These are phyloP conservation scores for Cyamopsis tetragonoloba DNA, from an alignment of 306 rosid genomes.

Conservation along the genomic window DNA sequence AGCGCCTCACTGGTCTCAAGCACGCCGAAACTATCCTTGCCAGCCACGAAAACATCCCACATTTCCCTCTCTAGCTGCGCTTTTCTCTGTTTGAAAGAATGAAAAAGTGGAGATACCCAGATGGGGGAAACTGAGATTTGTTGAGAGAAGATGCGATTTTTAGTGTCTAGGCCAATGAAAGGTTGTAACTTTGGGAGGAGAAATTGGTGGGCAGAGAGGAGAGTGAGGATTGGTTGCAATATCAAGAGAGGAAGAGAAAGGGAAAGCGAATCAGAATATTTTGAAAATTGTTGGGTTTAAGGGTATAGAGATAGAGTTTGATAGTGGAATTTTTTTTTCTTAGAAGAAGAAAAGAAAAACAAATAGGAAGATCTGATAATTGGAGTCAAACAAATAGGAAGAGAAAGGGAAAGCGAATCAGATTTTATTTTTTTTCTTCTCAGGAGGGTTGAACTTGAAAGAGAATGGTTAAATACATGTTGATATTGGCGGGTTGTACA, in stretches of 20 bases:
- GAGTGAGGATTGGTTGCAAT: neutral
- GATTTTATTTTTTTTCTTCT: neutral
- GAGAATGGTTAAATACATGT: constrained; percentile 11
- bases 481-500: constrained; percentile 4
- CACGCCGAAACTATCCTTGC: constrained; percentile 79
- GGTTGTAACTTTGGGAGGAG: neutral
- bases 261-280: neutral
- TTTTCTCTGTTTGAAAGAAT: too few relatives aligned
- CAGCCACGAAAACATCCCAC: constrained; percentile 99
- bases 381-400: neutral
- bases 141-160: neutral
- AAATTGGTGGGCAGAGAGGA: neutral
- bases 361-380: constrained; percentile 26
- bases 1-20: constrained; percentile 77
- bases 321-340: neutral
- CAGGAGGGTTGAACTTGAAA: constrained; percentile 1
- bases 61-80: constrained; percentile 75
- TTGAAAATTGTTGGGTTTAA: neutral
- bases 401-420: neutral
- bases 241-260: neutral
- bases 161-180: neutral
- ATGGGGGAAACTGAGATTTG: neutral
- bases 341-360: neutral
- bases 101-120: constrained; percentile 3
- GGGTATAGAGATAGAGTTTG: neutral